Percentiles rank a stretch among this genome's conserved stretches.
Evolutionary conservation across 2,329 filamentous ascomycete genomes (phyloP).

Genomic region (Madurella mycetomatis): DNA sequence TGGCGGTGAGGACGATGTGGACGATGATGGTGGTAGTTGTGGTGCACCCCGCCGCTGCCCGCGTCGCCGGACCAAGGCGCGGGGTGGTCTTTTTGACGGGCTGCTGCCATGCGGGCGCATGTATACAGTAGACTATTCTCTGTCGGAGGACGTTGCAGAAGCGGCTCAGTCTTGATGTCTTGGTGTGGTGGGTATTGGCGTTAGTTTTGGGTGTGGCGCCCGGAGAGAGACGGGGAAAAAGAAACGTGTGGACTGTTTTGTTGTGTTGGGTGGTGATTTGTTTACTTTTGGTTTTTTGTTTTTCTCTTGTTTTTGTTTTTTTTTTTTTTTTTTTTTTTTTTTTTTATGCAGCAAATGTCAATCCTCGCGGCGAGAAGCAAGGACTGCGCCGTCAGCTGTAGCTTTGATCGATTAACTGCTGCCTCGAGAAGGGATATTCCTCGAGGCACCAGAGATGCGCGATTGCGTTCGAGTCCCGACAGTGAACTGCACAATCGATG

Average conservation of each 20-base stretch:
- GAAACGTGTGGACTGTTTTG: background rate
- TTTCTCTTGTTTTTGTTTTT: background rate
- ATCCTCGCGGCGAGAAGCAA: too few species aligned
- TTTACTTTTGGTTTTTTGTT: too few species aligned
- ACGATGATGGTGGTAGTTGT: too few species aligned
- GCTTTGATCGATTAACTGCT: background rate
- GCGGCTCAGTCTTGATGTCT: background rate
- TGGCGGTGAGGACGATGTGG: constrained; percentile 1
- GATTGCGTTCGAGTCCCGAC: background rate
- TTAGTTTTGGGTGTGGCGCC: background rate
- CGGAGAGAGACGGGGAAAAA: background rate
- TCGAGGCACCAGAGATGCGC: background rate
- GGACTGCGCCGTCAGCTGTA: background rate
- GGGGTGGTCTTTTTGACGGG: background rate
- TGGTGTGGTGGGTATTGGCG: background rate
- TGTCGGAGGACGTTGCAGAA: too few species aligned
- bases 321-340: too few species aligned
- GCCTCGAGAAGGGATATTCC: background rate
- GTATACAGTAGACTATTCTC: too few species aligned
- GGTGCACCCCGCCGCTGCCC: too few species aligned
- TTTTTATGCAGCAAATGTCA: too few species aligned
- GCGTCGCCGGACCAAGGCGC: too few species aligned
- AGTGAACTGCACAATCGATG: background rate
- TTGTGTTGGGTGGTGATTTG: background rate
- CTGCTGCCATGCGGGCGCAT: background rate